A percentile compares a stretch with the other conserved stretches of the same genome.
These are phyloP conservation scores for Monosporascus sp. DNA, from an alignment of 2,329 filamentous ascomycete genomes.

Conservation along the genomic window DNA sequence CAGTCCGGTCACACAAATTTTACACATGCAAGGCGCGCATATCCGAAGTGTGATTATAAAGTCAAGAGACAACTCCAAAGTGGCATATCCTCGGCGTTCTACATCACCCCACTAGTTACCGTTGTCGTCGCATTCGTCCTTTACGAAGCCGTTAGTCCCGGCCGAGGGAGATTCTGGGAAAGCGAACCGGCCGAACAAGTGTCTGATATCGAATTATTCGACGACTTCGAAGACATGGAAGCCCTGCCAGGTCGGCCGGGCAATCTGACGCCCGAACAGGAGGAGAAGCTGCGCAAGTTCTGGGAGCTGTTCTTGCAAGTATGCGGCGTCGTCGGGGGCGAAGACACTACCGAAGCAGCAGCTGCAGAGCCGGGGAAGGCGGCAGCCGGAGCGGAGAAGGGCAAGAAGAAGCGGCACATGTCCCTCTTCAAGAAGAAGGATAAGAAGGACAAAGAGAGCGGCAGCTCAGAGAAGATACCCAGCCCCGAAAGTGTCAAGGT, in stretches of 20 bases:
- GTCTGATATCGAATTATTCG: conserved; percentile 3
- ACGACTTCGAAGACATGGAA: conserved; percentile 17
- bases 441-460: conserved; percentile 49
- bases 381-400: conserved; percentile 43
- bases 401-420: conserved; percentile 66
- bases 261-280: conserved; percentile 84
- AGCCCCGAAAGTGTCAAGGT: conserved; percentile 34
- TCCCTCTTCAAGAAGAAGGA: conserved; percentile 60
- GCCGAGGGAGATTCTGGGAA: background rate
- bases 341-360: conserved; percentile 26
- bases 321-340: conserved; percentile 54
- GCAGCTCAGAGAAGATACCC: conserved; percentile 31
- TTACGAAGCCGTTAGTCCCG: conserved; percentile 9
- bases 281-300: conserved; percentile 80
- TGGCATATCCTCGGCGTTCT: conserved; percentile 16
- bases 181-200: background rate
- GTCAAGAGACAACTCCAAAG: conserved; percentile 9
- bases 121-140: conserved; percentile 14
- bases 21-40: background rate
- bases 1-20: background rate
- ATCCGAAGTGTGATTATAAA: background rate
- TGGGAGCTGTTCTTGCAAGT: conserved; percentile 75
- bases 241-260: conserved; percentile 67
- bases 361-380: conserved; percentile 18
- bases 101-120: conserved; percentile 14